phyloP scores from a whole-genome alignment of 2,329 filamentous ascomycete species.

The Teratosphaeria zuluensis region DNA sequence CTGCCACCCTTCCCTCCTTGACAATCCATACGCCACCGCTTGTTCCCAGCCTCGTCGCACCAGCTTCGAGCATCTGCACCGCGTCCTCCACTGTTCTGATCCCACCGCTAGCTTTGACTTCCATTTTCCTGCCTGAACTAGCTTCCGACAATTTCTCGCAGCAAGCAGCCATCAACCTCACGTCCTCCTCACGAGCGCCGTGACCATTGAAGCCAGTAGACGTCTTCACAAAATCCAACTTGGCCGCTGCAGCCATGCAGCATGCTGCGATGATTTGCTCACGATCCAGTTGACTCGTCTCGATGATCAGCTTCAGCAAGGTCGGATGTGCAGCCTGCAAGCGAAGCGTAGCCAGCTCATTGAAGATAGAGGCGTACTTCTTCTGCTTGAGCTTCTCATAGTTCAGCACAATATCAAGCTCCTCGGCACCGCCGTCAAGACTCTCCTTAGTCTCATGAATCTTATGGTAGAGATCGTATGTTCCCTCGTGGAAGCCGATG shows the following conservation, averaged over 20 bases:
- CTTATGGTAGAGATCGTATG: slow-evolving; percentile 42
- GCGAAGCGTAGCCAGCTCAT: slow-evolving; percentile 44
- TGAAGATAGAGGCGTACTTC: slow-evolving; percentile 41
- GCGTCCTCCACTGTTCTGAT: slow-evolving; percentile 43
- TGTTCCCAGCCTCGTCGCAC: slow-evolving; percentile 47
- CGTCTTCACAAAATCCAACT: slow-evolving; percentile 52
- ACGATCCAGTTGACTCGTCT: slow-evolving; percentile 43
- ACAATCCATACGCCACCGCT: slow-evolving; percentile 48
- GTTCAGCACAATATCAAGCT: slow-evolving; percentile 53
- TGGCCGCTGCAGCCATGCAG: slow-evolving; percentile 42
- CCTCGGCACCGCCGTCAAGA: slow-evolving; percentile 41
- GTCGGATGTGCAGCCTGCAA: slow-evolving; percentile 33
- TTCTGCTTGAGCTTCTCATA: slow-evolving; percentile 33
- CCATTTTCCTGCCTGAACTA: slow-evolving; percentile 26
- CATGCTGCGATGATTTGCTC: slow-evolving; percentile 45
- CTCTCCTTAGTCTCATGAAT: slow-evolving; percentile 41
- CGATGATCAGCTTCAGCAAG: slow-evolving; percentile 48
- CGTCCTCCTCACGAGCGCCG: slow-evolving; percentile 44
- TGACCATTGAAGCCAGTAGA: slow-evolving; percentile 49
- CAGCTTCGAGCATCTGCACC: slow-evolving; percentile 45
- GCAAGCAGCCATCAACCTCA: slow-evolving; percentile 44
- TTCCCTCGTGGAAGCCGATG: slow-evolving; percentile 52
- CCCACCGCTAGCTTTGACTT: slow-evolving; percentile 52
- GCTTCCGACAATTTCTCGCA: slow-evolving; percentile 32
- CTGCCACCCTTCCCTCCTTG: slow-evolving; percentile 32